Evolutionary conservation across 2,329 filamentous ascomycete species (phyloP).

Genomic region (Immersiporthe knoxdaviesiana): DNA sequence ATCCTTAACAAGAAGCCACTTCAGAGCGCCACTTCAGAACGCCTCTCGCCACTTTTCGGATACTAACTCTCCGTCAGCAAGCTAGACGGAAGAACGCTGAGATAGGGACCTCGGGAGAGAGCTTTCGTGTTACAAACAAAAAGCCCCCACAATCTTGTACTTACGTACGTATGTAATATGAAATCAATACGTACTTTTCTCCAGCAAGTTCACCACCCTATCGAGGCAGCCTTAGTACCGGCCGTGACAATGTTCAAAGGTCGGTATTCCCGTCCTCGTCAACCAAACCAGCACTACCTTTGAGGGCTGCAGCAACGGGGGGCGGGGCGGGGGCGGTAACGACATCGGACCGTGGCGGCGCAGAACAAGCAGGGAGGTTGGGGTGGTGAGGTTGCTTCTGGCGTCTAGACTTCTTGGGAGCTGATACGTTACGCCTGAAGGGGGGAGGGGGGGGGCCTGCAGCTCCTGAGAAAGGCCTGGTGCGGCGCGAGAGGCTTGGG

Average conservation of each 20-base stretch:
- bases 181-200: background rate
- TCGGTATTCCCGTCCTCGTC: background rate
- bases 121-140: too few relatives aligned
- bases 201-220: too few relatives aligned
- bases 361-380: background rate
- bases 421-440: background rate
- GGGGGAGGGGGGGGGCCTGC: background rate
- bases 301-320: too few relatives aligned
- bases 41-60: background rate
- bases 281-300: too few relatives aligned
- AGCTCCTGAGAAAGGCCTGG: background rate
- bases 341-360: background rate
- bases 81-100: too few relatives aligned
- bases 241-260: background rate
- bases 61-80: background rate
- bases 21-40: too few relatives aligned
- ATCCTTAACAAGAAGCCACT: background rate
- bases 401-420: background rate
- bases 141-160: too few relatives aligned
- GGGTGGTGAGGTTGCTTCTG: background rate
- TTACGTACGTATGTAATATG: background rate
- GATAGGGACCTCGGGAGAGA: too few relatives aligned
- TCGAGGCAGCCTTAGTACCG: background rate
- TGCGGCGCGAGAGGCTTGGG: slow-evolving; percentile 11
- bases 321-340: background rate